A percentile compares a stretch with the other conserved stretches of the same genome.
Evolutionary conservation across 148 eudicot genomes (phyloP).

Genomic region (Rhododendron henanense): DNA sequence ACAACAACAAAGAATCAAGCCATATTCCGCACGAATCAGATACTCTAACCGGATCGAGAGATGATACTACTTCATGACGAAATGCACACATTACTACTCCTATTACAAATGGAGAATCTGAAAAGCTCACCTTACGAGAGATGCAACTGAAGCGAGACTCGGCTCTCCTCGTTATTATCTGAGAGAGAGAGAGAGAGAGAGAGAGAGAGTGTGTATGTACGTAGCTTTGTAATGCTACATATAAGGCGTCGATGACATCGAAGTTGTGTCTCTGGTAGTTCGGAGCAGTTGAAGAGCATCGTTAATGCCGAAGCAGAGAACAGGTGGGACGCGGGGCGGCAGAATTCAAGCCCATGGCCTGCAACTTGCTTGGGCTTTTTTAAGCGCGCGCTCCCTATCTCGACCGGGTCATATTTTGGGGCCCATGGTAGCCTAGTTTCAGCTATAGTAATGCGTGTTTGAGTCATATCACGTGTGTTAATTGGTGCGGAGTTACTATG

Average conservation of each 20-base stretch:
- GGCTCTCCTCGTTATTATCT: conserved; percentile 8
- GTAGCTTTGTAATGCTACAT: neutral
- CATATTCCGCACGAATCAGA: neutral
- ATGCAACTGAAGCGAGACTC: neutral
- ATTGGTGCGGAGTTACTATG: too few relatives aligned
- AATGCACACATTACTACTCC: neutral
- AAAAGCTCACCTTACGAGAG: conserved; percentile 10
- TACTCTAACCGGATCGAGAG: neutral
- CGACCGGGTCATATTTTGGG: neutral
- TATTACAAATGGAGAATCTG: neutral
- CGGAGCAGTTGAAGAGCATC: conserved; percentile 17
- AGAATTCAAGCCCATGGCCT: neutral
- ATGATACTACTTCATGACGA: neutral
- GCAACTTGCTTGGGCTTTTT: neutral
- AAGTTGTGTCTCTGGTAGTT: conserved; percentile 9
- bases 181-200: neutral
- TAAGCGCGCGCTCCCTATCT: neutral
- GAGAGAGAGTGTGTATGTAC: neutral
- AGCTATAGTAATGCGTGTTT: neutral
- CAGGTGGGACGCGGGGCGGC: neutral
- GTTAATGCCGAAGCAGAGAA: conserved; percentile 15
- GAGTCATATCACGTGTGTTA: too few relatives aligned
- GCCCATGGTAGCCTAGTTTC: neutral
- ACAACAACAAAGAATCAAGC: neutral
- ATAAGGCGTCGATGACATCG: conserved; percentile 13